Evolutionary conservation across 805 yeast species (phyloP).

Genomic region (Lipomyces orientalis): DNA sequence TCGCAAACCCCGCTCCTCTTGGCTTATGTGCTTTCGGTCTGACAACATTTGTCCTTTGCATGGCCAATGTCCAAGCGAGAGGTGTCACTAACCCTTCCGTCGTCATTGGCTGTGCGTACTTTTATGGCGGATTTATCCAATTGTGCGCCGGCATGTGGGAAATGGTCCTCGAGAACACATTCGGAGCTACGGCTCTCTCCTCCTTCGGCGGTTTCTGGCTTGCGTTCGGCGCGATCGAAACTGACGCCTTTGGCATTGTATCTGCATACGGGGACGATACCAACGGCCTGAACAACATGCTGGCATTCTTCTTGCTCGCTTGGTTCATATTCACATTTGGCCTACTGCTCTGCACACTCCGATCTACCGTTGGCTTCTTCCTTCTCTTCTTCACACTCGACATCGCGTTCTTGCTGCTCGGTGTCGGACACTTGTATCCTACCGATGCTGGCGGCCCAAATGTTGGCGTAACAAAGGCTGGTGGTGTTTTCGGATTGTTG

Average conservation of each 20-base stretch:
- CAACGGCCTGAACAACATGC: constrained; percentile 50
- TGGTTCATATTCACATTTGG: constrained; percentile 69
- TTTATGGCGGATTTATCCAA: constrained; percentile 69
- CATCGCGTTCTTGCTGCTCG: constrained; percentile 61
- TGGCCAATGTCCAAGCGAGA: constrained; percentile 61
- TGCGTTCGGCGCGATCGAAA: constrained; percentile 63
- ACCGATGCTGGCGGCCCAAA: constrained; percentile 23
- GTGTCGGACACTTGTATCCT: constrained; percentile 56
- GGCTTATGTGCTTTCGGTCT: constrained; percentile 67
- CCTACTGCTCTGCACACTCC: constrained; percentile 59
- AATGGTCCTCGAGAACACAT: constrained; percentile 65
- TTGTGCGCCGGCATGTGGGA: constrained; percentile 71
- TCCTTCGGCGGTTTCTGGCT: constrained; percentile 77
- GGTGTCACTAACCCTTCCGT: constrained; percentile 59
- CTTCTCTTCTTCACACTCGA: constrained; percentile 58
- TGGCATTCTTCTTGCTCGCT: constrained; percentile 64
- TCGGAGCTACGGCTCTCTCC: constrained; percentile 68
- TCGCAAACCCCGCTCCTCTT: constrained; percentile 71
- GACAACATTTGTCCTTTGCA: constrained; percentile 64
- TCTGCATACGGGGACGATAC: constrained; percentile 55
- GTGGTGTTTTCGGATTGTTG: constrained; percentile 65
- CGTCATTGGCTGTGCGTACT: constrained; percentile 62
- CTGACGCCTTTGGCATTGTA: constrained; percentile 64
- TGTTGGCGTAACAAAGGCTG: constrained; percentile 54
- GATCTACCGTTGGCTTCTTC: constrained; percentile 70